Conservation (phyloP, 140 eudicot species). For the Bidens hawaiensis region DNA sequence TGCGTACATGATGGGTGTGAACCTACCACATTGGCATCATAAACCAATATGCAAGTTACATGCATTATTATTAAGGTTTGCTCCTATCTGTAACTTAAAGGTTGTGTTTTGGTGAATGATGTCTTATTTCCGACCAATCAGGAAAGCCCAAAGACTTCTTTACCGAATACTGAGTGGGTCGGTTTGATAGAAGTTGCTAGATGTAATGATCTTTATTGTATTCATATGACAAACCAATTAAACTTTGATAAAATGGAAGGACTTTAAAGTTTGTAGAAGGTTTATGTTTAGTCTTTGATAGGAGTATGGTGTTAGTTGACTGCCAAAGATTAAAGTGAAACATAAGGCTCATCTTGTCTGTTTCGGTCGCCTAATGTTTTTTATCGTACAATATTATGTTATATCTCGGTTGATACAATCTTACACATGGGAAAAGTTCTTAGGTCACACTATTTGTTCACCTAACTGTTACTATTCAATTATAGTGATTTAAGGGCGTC, state of each 20-base stretch:
- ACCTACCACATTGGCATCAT: constrained; percentile 40
- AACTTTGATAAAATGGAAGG: neutral
- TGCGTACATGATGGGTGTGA: constrained; percentile 51
- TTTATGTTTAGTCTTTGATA: neutral
- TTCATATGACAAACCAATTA: neutral
- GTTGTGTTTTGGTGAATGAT: neutral
- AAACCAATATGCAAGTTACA: neutral
- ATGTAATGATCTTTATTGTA: neutral
- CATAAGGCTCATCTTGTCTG: no score
- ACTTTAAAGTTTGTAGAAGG: neutral
- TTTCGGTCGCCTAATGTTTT: no score
- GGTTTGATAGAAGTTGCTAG: neutral
- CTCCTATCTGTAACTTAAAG: neutral
- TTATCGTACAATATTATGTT: no score
- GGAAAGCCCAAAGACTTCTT: neutral
- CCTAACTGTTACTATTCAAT: no score
- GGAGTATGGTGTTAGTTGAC: neutral
- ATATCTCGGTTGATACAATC: no score
- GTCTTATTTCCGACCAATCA: neutral
- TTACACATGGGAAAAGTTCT: no score
- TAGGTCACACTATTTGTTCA: no score
- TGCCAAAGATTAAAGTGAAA: neutral
- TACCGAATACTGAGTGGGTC: neutral
- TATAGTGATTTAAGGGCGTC: no score
- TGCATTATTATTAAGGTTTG: constrained; percentile 5